Evolutionary conservation across 2,329 filamentous ascomycete genomes (phyloP).

Genomic region (Trichophyton mentagrophytes): DNA sequence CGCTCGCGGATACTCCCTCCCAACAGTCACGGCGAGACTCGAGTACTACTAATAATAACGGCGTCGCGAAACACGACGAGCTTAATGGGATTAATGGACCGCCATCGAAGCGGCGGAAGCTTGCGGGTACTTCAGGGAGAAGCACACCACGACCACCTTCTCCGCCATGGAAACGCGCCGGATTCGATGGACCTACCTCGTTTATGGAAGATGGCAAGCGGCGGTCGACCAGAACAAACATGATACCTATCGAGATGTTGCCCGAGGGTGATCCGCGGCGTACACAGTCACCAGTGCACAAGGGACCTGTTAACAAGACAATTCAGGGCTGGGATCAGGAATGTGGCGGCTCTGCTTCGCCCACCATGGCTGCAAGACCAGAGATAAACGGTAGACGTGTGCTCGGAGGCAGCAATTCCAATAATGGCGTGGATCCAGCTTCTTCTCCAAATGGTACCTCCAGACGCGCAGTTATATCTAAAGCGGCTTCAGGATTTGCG

Average conservation of each 20-base stretch:
- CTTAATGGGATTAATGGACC: conserved; percentile 17
- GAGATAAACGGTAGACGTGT: conserved; percentile 21
- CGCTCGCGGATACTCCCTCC: conserved; percentile 1
- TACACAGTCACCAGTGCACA: conserved; percentile 29
- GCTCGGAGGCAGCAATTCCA: conserved; percentile 19
- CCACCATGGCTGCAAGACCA: conserved; percentile 19
- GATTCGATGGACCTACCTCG: conserved; percentile 74
- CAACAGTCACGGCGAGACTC: conserved; percentile 1
- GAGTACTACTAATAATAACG: conserved; percentile 6
- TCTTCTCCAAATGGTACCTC: conserved; percentile 7
- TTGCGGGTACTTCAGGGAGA: conserved; percentile 27
- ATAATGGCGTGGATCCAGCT: conserved; percentile 18
- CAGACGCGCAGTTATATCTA: background rate
- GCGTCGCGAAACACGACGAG: background rate
- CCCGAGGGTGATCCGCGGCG: conserved; percentile 36
- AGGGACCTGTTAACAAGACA: conserved; percentile 23
- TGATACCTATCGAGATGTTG: conserved; percentile 36
- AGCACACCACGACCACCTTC: conserved; percentile 42
- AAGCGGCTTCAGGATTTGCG: background rate
- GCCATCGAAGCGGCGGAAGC: conserved; percentile 35
- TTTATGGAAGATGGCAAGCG: conserved; percentile 54
- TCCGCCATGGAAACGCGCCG: conserved; percentile 84
- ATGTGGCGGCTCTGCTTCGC: conserved; percentile 1
- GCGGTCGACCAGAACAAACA: conserved; percentile 46
- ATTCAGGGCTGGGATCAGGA: conserved; percentile 15